Percentiles rank a stretch among this genome's conserved stretches.
These are phyloP conservation scores for Corymbia citriodora DNA, from an alignment of 441 rosid species.

Conservation along the genomic window DNA sequence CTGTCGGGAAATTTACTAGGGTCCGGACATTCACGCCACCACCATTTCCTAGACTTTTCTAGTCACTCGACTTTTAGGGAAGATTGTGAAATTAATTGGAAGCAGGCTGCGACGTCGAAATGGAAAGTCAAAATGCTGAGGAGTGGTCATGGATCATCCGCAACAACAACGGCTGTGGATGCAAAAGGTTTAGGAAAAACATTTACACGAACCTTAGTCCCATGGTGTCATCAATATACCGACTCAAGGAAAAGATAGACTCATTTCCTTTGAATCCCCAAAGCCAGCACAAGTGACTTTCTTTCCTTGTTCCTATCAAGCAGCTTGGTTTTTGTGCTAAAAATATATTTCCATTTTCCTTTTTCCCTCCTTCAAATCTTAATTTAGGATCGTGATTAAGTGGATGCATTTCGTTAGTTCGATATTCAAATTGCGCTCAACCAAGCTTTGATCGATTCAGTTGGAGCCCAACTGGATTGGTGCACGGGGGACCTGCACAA, in stretches of 20 bases:
- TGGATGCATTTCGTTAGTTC: background rate
- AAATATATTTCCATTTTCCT: background rate
- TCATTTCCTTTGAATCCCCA: background rate
- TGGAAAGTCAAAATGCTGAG: background rate
- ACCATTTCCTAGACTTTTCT: background rate
- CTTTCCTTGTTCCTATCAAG: background rate
- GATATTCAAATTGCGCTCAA: background rate
- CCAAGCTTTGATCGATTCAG: background rate
- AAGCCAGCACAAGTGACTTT: background rate
- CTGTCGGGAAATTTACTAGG: background rate
- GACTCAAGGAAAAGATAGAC: background rate
- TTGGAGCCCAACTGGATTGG: background rate
- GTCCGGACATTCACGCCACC: background rate
- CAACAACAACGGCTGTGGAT: background rate
- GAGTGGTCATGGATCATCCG: background rate
- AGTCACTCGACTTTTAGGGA: background rate
- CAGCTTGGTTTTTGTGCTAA: background rate
- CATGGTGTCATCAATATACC: background rate
- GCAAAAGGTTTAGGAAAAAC: too few relatives aligned
- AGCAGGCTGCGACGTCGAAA: background rate
- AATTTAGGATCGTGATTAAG: background rate
- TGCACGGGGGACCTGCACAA: background rate
- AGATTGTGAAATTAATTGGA: too few relatives aligned
- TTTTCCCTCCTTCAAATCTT: background rate
- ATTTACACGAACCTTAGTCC: background rate